Evolutionary conservation across 2,329 filamentous ascomycete genomes (phyloP).

Genomic region (Passalora sequoiae): DNA sequence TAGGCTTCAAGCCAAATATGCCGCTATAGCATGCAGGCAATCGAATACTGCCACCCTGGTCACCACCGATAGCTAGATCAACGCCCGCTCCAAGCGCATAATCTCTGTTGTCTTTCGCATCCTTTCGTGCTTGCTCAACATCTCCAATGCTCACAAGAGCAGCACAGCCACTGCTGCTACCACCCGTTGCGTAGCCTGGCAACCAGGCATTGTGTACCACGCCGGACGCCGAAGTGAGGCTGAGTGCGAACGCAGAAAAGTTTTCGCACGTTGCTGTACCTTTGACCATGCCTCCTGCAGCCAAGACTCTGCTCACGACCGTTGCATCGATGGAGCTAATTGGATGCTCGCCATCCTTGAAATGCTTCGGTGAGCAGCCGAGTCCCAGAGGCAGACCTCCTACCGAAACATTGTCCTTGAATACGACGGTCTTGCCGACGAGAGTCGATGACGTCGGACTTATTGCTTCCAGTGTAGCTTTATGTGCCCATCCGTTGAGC

Average conservation of each 20-base stretch:
- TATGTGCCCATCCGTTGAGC: slow-evolving; percentile 43
- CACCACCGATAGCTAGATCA: slow-evolving; percentile 36
- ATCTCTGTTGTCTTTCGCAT: slow-evolving; percentile 20
- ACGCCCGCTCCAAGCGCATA: slow-evolving; percentile 31
- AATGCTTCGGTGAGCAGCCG: slow-evolving; percentile 38
- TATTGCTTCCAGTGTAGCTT: slow-evolving; percentile 29
- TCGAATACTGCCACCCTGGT: slow-evolving; percentile 65
- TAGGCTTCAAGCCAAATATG: slow-evolving; percentile 74
- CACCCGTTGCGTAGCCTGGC: slow-evolving; percentile 35
- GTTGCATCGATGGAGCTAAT: slow-evolving; percentile 42
- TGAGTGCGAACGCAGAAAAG: slow-evolving; percentile 41
- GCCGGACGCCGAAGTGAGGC: slow-evolving; percentile 43
- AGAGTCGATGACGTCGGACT: slow-evolving; percentile 23
- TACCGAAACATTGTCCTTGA: slow-evolving; percentile 49
- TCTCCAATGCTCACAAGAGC: slow-evolving; percentile 32
- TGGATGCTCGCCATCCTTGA: slow-evolving; percentile 37
- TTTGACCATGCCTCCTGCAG: slow-evolving; percentile 39
- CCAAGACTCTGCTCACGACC: slow-evolving; percentile 41
- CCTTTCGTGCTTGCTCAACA: slow-evolving; percentile 25
- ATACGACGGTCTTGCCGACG: slow-evolving; percentile 33
- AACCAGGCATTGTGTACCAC: slow-evolving; percentile 41
- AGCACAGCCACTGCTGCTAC: slow-evolving; percentile 33
- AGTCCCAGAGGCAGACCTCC: slow-evolving; percentile 43
- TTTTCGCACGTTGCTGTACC: slow-evolving; percentile 49
- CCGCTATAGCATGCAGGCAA: slow-evolving; percentile 73